A percentile compares a stretch with the other conserved stretches of the same genome.
Conservation (phyloP, 2,329 filamentous ascomycete species). For the Truncatella angustata region DNA sequence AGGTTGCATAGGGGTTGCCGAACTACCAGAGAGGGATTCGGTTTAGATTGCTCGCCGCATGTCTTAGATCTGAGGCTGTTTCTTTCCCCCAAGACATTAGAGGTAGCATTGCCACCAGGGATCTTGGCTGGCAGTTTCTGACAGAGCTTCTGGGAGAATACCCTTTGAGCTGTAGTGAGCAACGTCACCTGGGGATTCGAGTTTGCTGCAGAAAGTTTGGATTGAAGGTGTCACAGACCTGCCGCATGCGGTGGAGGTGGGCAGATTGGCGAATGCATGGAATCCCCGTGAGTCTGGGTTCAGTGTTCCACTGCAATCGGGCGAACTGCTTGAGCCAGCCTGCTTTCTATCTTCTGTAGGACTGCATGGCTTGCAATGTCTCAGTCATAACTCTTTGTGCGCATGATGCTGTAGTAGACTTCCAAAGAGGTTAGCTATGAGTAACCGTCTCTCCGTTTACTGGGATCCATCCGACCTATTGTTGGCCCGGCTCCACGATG, state of each 20-base stretch:
- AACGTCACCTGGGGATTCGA: not conserved
- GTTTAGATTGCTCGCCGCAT: slow-evolving; percentile 7
- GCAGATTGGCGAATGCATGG: slow-evolving; percentile 26
- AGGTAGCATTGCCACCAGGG: slow-evolving; percentile 1
- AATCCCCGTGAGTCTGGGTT: slow-evolving; percentile 22
- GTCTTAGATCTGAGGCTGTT: slow-evolving; percentile 5
- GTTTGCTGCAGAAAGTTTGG: not conserved
- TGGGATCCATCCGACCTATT: not conserved
- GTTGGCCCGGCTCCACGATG: slow-evolving; percentile 1
- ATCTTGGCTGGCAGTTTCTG: not conserved
- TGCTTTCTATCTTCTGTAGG: not conserved
- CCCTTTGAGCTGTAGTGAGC: not conserved
- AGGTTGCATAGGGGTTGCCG: too few species aligned
- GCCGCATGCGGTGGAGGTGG: not conserved
- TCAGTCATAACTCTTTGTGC: not conserved
- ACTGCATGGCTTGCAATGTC: slow-evolving; percentile 1
- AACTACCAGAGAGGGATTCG: too few species aligned
- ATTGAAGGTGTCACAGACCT: slow-evolving; percentile 2
- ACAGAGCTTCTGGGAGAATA: not conserved
- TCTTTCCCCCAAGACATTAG: slow-evolving; percentile 1
- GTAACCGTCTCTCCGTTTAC: not conserved
- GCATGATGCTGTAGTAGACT: slow-evolving; percentile 14
- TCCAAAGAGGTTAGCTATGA: slow-evolving; percentile 14
- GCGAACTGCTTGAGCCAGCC: slow-evolving; percentile 21
- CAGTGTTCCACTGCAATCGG: slow-evolving; percentile 26